Conservation (phyloP, 164 flowering plant genomes). For the Annona cherimola region DNA sequence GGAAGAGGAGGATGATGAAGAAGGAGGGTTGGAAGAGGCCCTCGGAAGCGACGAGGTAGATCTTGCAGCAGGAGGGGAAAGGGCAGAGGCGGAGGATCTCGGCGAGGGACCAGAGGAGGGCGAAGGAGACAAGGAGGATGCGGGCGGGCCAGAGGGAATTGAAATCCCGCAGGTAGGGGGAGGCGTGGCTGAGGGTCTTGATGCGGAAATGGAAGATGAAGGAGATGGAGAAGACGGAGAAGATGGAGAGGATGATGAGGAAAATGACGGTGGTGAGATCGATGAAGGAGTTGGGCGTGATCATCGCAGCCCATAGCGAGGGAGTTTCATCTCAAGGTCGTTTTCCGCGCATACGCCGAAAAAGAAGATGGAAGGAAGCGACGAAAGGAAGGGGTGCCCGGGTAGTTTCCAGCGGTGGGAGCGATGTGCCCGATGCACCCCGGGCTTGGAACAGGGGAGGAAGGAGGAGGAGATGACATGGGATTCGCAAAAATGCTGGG, state of each 20-base stretch:
- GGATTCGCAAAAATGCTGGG: too few relatives aligned
- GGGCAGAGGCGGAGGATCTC: constrained; percentile 38
- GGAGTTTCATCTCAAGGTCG: too few relatives aligned
- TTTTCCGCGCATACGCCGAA: too few relatives aligned
- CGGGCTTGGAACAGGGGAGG: too few relatives aligned
- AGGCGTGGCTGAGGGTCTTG: constrained; percentile 20
- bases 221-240: constrained; percentile 41
- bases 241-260: constrained; percentile 28
- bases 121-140: constrained; percentile 39
- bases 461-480: too few relatives aligned
- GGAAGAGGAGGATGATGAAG: constrained; percentile 49
- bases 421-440: too few relatives aligned
- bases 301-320: constrained; percentile 5
- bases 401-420: too few relatives aligned
- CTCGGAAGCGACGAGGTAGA: constrained; percentile 46
- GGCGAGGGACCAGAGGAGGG: constrained; percentile 45
- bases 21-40: constrained; percentile 66
- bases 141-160: constrained; percentile 59
- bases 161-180: constrained; percentile 37
- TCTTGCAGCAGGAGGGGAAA: constrained; percentile 40
- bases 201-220: constrained; percentile 48
- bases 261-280: constrained; percentile 31
- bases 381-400: too few relatives aligned
- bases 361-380: too few relatives aligned
- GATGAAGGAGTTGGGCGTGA: constrained; percentile 20